Conservation (phyloP, 2,329 filamentous ascomycete genomes). For the Pyrenophora graminea region DNA sequence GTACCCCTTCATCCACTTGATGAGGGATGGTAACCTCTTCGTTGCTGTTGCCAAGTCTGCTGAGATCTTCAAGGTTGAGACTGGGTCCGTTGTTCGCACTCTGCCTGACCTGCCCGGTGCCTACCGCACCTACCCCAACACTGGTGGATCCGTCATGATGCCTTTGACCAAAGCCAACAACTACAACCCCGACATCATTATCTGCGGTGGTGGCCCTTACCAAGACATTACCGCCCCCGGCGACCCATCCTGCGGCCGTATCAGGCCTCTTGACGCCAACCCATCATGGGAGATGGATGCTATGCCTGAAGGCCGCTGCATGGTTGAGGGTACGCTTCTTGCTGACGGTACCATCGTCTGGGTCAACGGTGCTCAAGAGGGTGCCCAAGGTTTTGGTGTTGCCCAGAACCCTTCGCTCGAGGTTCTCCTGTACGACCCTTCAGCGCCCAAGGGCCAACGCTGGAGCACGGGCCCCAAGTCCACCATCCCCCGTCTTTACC, state of each 20-base stretch:
- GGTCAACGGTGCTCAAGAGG: constrained; percentile 62
- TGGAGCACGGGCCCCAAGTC: constrained; percentile 54
- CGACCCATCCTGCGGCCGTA: constrained; percentile 62
- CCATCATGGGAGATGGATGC: constrained; percentile 61
- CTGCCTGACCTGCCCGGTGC: constrained; percentile 60
- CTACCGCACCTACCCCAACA: constrained; percentile 65
- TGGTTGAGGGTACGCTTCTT: constrained; percentile 64
- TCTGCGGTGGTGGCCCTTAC: constrained; percentile 64
- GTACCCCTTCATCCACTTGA: constrained; percentile 66
- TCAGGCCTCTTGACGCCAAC: constrained; percentile 55
- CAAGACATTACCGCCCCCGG: constrained; percentile 63
- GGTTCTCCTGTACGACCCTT: constrained; percentile 62
- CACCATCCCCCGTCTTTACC: constrained; percentile 58
- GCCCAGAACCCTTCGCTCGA: constrained; percentile 59
- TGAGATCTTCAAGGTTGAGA: constrained; percentile 59
- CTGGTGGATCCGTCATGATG: constrained; percentile 62
- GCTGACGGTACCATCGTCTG: constrained; percentile 67
- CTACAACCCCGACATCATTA: constrained; percentile 59
- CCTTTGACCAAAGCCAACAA: constrained; percentile 57
- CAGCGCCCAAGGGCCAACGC: constrained; percentile 55
- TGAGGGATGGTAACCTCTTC: constrained; percentile 61
- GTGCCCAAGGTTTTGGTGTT: constrained; percentile 64
- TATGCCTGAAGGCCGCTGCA: constrained; percentile 63
- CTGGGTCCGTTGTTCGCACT: constrained; percentile 51
- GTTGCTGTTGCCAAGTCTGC: constrained; percentile 61